These are phyloP conservation scores for Arctium minus DNA, from an alignment of 129 eudicot species.

Conservation along the genomic window DNA sequence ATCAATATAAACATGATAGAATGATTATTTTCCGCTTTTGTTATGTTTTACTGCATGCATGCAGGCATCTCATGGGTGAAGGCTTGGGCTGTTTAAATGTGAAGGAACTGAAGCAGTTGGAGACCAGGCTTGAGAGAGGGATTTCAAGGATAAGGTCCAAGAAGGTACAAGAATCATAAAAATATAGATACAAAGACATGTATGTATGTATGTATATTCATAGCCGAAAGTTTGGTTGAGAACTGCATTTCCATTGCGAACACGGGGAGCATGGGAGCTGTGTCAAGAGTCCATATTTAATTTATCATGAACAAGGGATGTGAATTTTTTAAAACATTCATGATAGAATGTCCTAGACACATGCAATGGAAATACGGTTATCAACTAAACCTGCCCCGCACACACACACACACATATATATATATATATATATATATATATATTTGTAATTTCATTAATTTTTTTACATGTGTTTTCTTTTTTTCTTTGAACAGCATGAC, in stretches of 20 bases:
- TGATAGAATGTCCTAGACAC: too few species aligned
- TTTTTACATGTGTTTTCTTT: conserved; percentile 1
- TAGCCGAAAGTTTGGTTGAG: neutral
- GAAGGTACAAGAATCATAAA: conserved; percentile 39
- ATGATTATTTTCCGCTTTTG: neutral
- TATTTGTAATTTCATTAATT: neutral
- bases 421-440: neutral
- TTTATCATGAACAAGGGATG: neutral
- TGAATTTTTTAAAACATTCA: too few species aligned
- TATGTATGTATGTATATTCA: neutral
- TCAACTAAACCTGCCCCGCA: neutral
- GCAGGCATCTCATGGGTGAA: conserved; percentile 80
- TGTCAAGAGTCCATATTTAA: neutral
- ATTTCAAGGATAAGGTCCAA: conserved; percentile 73
- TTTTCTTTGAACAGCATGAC: conserved; percentile 64
- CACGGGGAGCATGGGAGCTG: neutral
- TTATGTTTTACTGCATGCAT: conserved; percentile 39
- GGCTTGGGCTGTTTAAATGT: conserved; percentile 56
- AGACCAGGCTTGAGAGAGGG: conserved; percentile 79
- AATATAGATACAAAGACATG: too few species aligned
- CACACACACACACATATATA: neutral
- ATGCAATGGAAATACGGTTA: too few species aligned
- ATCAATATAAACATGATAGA: neutral
- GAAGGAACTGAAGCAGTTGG: conserved; percentile 84
- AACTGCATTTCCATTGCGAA: too few species aligned